Evolutionary conservation across 129 eudicot species (phyloP), one percentile per base, ranked within the genome.

Genomic region (Tagetes erecta): DNA sequence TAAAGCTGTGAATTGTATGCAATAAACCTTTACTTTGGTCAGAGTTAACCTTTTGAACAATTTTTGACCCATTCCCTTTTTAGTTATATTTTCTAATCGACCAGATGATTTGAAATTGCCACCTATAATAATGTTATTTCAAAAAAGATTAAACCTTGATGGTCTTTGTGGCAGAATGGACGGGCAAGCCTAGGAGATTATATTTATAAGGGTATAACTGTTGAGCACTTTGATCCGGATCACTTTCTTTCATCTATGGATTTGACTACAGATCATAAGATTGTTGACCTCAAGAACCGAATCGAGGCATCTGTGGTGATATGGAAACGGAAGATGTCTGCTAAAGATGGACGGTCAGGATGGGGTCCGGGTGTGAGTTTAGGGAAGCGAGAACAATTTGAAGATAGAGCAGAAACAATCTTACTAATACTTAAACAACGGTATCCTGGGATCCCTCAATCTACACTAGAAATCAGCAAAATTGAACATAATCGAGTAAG

Each of bases 241-340:
- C 52, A 70, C 5, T 88, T 95, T 51, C 88, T 95, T 33, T 80
- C 84, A 36, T 40, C 80, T 8, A 78, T 89, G 83, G 97, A 95
- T 81, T 82, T 95, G 47, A 85, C 96, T 5, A 86, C 86, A 14
- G 99, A 95, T 67, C 97, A 87, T 62, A 95, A 95, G 53, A 95
- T 95, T 41, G 80, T 91, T 35, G 99, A 95, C 72, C 96, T 95
- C 27, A 95, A 91, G 83, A 95, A 88, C 50, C 91, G 87, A 78
- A 88, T 95, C 20, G 99, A 95, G 86, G 99, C 99, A 3, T 95
- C 99, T 7, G 86, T 87, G 34, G 91, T 88, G 71, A 95, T 91
- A 44, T 91, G 99, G 99, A 91, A 81, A 79, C 74, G 96, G 64
- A 95, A 95, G 83, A 87, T 95, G 96, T 67, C 75, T 35, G 86